phyloP scores from a whole-genome alignment of 495 filamentous ascomycete species.

The Pseudotulostoma volvatum region DNA sequence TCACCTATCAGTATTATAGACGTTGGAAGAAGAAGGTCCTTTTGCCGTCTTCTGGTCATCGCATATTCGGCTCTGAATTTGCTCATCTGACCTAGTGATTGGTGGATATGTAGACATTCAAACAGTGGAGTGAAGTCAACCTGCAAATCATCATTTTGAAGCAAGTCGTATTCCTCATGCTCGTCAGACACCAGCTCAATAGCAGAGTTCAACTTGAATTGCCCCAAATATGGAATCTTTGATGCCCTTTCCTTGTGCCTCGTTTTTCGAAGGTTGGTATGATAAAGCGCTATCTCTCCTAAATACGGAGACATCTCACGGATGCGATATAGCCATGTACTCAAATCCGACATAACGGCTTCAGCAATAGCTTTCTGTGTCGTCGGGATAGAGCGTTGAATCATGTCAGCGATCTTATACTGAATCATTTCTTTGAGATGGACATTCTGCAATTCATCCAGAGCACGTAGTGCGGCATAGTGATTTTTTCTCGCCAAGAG shows the following conservation, averaged over 20 bases:
- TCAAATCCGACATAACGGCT: slow-evolving; percentile 90
- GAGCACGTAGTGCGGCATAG: slow-evolving; percentile 80
- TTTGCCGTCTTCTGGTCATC: slow-evolving; percentile 73
- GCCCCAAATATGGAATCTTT: slow-evolving; percentile 48
- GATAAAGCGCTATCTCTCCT: slow-evolving; percentile 92
- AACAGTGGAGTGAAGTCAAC: slow-evolving; percentile 92
- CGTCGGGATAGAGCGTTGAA: slow-evolving; percentile 83
- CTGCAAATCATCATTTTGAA: slow-evolving; percentile 85
- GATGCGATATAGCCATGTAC: slow-evolving; percentile 94
- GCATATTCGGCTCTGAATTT: slow-evolving; percentile 84
- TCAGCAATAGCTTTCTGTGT: slow-evolving; percentile 89
- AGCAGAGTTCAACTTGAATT: slow-evolving; percentile 87
- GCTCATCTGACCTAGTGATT: slow-evolving; percentile 81
- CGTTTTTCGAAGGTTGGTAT: slow-evolving; percentile 72
- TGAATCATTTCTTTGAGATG: slow-evolving; percentile 84
- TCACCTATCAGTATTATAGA: slow-evolving; percentile 54
- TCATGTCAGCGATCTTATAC: slow-evolving; percentile 90
- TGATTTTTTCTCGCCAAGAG: slow-evolving; percentile 81
- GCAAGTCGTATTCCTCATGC: slow-evolving; percentile 80
- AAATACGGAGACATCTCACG: slow-evolving; percentile 89
- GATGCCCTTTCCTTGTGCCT: slow-evolving; percentile 70
- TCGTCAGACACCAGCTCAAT: slow-evolving; percentile 94
- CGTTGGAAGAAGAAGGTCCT: slow-evolving; percentile 68
- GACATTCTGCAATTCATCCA: slow-evolving; percentile 93
- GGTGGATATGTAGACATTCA: slow-evolving; percentile 92